A percentile compares a stretch with the other conserved stretches of the same genome.
Conservation (phyloP, 139 green algal species). For the Picochlorum sp. region DNA sequence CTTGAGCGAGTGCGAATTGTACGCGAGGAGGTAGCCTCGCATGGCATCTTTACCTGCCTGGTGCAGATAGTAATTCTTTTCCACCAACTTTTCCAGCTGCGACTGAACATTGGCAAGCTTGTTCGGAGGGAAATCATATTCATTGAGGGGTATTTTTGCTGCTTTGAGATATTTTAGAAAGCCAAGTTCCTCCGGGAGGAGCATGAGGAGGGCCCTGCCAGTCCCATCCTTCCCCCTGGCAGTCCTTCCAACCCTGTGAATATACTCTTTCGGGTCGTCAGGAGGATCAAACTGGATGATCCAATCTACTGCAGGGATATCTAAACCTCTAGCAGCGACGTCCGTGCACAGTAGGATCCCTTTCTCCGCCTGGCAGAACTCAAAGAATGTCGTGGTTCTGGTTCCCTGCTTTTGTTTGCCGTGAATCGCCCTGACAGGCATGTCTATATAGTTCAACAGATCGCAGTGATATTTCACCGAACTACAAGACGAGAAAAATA, state of each 20-base stretch:
- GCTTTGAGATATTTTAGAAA: slow-evolving; percentile 88
- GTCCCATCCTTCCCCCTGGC: slow-evolving; percentile 72
- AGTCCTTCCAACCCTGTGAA: slow-evolving; percentile 79
- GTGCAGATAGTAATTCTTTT: slow-evolving; percentile 99
- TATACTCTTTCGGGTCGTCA: slow-evolving; percentile 92
- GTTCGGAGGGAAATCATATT: slow-evolving; percentile 93
- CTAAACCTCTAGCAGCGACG: slow-evolving; percentile 92
- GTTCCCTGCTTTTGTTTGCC: slow-evolving; percentile 98
- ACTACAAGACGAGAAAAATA: slow-evolving; percentile 95
- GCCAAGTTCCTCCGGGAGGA: slow-evolving; percentile 88
- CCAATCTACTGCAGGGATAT: slow-evolving; percentile 96
- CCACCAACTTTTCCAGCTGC: slow-evolving; percentile 93
- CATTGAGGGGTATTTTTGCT: slow-evolving; percentile 78
- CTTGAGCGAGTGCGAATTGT: slow-evolving; percentile 94
- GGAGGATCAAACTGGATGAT: slow-evolving; percentile 98
- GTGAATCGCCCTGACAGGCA: slow-evolving; percentile 90
- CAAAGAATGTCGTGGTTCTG: slow-evolving; percentile 92
- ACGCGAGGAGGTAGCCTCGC: slow-evolving; percentile 85
- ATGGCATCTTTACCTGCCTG: slow-evolving; percentile 69
- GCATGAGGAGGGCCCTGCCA: slow-evolving; percentile 87
- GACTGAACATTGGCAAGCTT: slow-evolving; percentile 96
- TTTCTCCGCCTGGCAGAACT: slow-evolving; percentile 85
- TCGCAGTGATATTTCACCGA: slow-evolving; percentile 94
- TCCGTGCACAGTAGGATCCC: slow-evolving; percentile 95
- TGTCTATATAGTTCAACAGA: slow-evolving; percentile 98